Percentiles rank a stretch among this genome's conserved stretches.
Evolutionary conservation across 148 eudicot species (phyloP).

Genomic region (Agrostemma githago): DNA sequence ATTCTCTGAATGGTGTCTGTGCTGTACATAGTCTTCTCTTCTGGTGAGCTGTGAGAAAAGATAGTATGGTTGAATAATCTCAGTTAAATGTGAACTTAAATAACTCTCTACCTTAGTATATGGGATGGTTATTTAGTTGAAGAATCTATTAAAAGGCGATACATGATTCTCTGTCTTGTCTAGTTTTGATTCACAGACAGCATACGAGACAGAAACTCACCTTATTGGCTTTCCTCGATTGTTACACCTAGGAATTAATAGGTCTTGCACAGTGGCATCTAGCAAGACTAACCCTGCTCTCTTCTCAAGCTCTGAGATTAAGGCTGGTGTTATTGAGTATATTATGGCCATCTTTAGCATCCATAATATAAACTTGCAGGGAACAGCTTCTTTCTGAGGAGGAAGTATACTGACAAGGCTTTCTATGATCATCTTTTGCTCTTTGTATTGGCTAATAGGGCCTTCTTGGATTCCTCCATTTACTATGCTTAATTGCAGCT

Average conservation of each 20-base stretch:
- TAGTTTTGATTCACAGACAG: neutral
- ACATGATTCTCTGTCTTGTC: neutral
- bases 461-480: constrained; percentile 37
- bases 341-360: constrained; percentile 54
- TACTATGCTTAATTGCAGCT: constrained; percentile 39
- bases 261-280: constrained; percentile 37
- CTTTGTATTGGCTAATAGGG: constrained; percentile 30
- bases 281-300: constrained; percentile 48
- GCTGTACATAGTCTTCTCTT: constrained; percentile 42
- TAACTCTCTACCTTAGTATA: neutral
- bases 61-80: constrained; percentile 2
- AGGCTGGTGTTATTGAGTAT: constrained; percentile 53
- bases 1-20: constrained; percentile 54
- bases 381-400: constrained; percentile 52
- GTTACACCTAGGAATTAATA: constrained; percentile 44
- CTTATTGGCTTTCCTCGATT: constrained; percentile 33
- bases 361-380: constrained; percentile 58
- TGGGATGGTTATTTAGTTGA: neutral
- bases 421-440: constrained; percentile 56
- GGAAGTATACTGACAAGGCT: constrained; percentile 65
- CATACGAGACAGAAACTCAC: constrained; percentile 31
- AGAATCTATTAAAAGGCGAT: neutral
- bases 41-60: constrained; percentile 36
- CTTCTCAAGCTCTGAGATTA: constrained; percentile 68
- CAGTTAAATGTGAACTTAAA: neutral